phyloP scores from a whole-genome alignment of 768 basidiomycete genomes.

The Pleurotus djamor region DNA sequence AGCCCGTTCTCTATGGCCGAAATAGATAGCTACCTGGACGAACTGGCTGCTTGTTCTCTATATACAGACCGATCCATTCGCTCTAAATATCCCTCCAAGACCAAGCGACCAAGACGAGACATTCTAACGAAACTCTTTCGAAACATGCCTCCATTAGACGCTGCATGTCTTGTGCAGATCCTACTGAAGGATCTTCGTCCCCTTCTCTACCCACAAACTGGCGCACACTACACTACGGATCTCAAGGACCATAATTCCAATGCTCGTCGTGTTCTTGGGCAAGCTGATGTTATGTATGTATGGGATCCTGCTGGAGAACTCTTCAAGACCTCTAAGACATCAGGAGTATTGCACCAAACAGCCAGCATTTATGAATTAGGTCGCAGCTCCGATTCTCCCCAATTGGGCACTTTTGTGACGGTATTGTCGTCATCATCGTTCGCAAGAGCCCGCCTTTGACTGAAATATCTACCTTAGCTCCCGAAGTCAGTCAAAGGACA shows the following conservation, averaged over 20 bases:
- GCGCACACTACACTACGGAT: conserved; percentile 44
- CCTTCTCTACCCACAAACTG: conserved; percentile 66
- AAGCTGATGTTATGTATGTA: conserved; percentile 61
- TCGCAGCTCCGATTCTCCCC: conserved; percentile 31
- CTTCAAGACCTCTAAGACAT: conserved; percentile 47
- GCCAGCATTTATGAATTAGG: conserved; percentile 39
- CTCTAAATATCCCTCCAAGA: conserved; percentile 19
- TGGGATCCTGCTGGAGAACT: conserved; percentile 69
- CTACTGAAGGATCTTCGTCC: conserved; percentile 87
- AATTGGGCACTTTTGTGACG: conserved; percentile 61
- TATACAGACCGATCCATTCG: conserved; percentile 57
- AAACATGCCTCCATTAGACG: conserved; percentile 57
- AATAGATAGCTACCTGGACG: conserved; percentile 67
- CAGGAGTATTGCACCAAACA: conserved; percentile 60
- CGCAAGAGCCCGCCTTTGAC: not conserved
- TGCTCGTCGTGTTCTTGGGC: conserved; percentile 53
- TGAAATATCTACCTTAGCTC: conserved; percentile 41
- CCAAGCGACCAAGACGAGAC: conserved; percentile 25
- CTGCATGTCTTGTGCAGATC: conserved; percentile 77
- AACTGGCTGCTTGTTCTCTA: conserved; percentile 65
- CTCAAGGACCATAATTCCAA: conserved; percentile 55
- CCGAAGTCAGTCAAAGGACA: conserved; percentile 83
- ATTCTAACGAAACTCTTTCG: conserved; percentile 59
- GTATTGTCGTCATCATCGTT: conserved; percentile 26
- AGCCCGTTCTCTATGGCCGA: conserved; percentile 41